Evolutionary conservation across 2,329 filamentous ascomycete genomes (phyloP).

Genomic region (Clonostachys sp.): DNA sequence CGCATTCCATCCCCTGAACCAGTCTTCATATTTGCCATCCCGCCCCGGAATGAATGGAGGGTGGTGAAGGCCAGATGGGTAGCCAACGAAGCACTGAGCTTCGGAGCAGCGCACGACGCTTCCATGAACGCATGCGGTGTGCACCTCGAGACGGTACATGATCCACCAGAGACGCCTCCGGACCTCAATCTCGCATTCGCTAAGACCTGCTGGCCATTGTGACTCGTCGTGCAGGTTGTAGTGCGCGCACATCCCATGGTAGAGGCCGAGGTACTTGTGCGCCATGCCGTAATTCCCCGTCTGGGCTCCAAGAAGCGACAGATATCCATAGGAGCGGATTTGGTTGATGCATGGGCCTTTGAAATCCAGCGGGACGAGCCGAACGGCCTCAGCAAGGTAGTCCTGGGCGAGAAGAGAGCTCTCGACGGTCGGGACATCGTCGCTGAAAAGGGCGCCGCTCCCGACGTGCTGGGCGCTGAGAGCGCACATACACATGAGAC

Average conservation of each 20-base stretch:
- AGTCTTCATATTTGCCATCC: conserved; percentile 16
- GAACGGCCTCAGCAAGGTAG: too few species aligned
- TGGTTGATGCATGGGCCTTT: conserved; percentile 1
- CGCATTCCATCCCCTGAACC: conserved; percentile 53
- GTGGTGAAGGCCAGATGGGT: conserved; percentile 22
- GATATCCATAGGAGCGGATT: conserved; percentile 26
- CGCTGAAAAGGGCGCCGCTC: conserved; percentile 35
- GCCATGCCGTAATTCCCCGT: conserved; percentile 41
- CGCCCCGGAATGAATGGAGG: neutral
- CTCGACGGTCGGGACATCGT: neutral
- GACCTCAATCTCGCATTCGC: conserved; percentile 40
- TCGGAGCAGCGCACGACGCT: conserved; percentile 12
- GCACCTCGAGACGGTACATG: conserved; percentile 52
- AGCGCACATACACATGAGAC: conserved; percentile 43
- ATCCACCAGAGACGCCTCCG: conserved; percentile 46
- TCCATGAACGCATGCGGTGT: conserved; percentile 45
- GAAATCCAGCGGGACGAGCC: too few species aligned
- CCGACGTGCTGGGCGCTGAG: conserved; percentile 38
- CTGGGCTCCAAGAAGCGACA: conserved; percentile 46
- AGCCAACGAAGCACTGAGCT: conserved; percentile 13
- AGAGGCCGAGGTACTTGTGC: conserved; percentile 44
- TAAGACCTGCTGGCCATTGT: conserved; percentile 41
- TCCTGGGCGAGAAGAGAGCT: neutral
- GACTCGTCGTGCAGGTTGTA: conserved; percentile 47
- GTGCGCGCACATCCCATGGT: conserved; percentile 41